A percentile compares a stretch with the other conserved stretches of the same genome.
Conservation (phyloP, 225 moss, liverwort and hornwort species). For the Bryum argenteum region DNA sequence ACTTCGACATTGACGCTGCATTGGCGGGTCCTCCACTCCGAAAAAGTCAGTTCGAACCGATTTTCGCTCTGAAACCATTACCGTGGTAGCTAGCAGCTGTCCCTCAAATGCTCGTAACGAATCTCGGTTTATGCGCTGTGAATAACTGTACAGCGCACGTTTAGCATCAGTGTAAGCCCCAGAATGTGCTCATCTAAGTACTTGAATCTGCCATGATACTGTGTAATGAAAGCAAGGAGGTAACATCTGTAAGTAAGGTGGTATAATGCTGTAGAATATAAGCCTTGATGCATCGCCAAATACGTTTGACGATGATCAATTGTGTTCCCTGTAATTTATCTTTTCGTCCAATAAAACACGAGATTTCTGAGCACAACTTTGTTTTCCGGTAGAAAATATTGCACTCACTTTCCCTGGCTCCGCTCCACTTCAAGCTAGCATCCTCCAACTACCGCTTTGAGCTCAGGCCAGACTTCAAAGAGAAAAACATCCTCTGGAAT, state of each 20-base stretch:
- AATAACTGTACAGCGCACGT: background rate
- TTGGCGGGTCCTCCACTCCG: slow-evolving; percentile 13
- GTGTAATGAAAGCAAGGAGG: background rate
- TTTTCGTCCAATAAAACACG: background rate
- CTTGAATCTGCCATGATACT: background rate
- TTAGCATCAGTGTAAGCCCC: too few relatives aligned
- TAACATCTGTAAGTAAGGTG: background rate
- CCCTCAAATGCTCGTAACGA: background rate
- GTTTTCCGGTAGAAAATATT: too few relatives aligned
- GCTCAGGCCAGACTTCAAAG: too few relatives aligned
- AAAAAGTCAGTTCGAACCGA: background rate
- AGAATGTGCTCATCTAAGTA: too few relatives aligned
- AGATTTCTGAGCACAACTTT: background rate
- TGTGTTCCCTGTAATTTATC: background rate
- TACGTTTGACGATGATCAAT: background rate
- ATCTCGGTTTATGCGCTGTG: background rate
- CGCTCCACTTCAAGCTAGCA: too few relatives aligned
- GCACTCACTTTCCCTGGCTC: too few relatives aligned
- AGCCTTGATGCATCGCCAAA: background rate
- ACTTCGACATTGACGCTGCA: slow-evolving; percentile 4
- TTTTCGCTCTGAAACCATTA: background rate
- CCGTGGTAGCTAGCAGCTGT: background rate
- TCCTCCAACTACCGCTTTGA: too few relatives aligned
- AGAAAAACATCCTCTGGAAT: too few relatives aligned
- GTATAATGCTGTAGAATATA: background rate